Evolutionary conservation across 2,329 filamentous ascomycete genomes (phyloP), one percentile per base, ranked within the genome.

Genomic region (Corinectria fuckeliana): DNA sequence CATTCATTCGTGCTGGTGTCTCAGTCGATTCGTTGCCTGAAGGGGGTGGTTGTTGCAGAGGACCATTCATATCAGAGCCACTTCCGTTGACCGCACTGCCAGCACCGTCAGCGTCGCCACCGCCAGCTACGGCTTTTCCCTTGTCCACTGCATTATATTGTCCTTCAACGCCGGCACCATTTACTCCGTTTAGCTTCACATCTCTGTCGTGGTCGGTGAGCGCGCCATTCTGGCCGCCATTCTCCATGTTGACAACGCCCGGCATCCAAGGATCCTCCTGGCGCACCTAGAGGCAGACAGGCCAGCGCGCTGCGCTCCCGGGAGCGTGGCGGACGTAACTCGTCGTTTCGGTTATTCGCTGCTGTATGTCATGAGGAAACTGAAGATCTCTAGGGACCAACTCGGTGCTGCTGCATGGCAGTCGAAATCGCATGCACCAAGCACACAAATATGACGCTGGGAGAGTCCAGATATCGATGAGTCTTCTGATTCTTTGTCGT

Each of bases 171-270:
- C 68, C 71, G 66, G 53, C 74, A 57, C 80, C 80, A 68, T 81
- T 80, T 64, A 77, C 65, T 39, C 78, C 81, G 64, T 83, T 83
- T 52, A 71, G 66, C 63, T 74, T 75, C 44, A 70, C 58, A 63
- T 81, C 78, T 79, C 81, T 81, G 70, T 86, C 82, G 73, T 86
- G 82, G 71, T 86, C 83, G 68, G 81, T 82, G 71, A 80, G 82
- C 70, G 78, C 76, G 66, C 82, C 81, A 71, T 82, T 82, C 71
- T 80, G 79, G 71, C 75, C 77, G 74, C 81, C 82, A 76, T 81
- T 80, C 66, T 85, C 82, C 82, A 85, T 85, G 68, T 78, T 81
- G 77, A 84, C 77, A 69, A 78, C 71, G 68, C 82, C 81, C 63
- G 83, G 82, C 83, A 85, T 85, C 70, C 69, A 72, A 70, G 63